A percentile compares a stretch with the other conserved stretches of the same genome.
phyloP scores from a whole-genome alignment of 352 stramenopile genomes.

The Hyaloperonospora brassicae region DNA sequence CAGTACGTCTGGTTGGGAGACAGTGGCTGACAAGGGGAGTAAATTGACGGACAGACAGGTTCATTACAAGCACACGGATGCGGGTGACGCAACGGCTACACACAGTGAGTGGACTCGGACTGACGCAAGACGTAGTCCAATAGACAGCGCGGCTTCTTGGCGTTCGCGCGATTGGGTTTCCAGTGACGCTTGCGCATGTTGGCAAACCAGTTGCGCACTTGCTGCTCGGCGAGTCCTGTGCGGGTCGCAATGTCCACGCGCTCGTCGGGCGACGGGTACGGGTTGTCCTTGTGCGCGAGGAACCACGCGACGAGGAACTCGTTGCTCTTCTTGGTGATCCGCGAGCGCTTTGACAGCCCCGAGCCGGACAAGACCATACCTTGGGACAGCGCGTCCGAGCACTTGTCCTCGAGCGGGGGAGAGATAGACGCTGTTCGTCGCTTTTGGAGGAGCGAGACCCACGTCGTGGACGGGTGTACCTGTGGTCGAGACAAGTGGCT shows the following conservation, averaged over 20 bases:
- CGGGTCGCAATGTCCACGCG: conserved; percentile 56
- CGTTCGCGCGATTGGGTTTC: conserved; percentile 60
- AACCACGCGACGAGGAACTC: conserved; percentile 85
- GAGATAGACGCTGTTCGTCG: conserved; percentile 23
- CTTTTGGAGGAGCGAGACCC: conserved; percentile 19
- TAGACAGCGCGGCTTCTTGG: conserved; percentile 73
- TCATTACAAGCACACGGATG: conserved; percentile 6
- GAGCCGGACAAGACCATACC: conserved; percentile 24
- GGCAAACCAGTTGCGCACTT: conserved; percentile 85
- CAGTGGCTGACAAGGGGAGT: not conserved
- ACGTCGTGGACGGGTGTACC: conserved; percentile 3
- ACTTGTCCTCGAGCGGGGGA: conserved; percentile 30
- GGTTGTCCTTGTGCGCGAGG: conserved; percentile 76
- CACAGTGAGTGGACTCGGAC: conserved; percentile 18
- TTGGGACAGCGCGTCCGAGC: conserved; percentile 30
- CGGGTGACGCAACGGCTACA: conserved; percentile 1
- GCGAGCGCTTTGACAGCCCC: conserved; percentile 34
- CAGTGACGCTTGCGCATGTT: conserved; percentile 87
- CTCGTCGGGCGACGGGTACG: conserved; percentile 65
- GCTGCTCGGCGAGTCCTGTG: conserved; percentile 66
- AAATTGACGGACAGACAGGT: not conserved
- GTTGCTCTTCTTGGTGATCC: conserved; percentile 66
- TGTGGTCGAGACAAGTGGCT: conserved; percentile 10
- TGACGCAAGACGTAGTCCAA: conserved; percentile 73
- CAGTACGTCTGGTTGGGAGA: too few relatives aligned